phyloP scores from a whole-genome alignment of 176 grass and related monocot genomes.

The Luzula sylvatica region DNA sequence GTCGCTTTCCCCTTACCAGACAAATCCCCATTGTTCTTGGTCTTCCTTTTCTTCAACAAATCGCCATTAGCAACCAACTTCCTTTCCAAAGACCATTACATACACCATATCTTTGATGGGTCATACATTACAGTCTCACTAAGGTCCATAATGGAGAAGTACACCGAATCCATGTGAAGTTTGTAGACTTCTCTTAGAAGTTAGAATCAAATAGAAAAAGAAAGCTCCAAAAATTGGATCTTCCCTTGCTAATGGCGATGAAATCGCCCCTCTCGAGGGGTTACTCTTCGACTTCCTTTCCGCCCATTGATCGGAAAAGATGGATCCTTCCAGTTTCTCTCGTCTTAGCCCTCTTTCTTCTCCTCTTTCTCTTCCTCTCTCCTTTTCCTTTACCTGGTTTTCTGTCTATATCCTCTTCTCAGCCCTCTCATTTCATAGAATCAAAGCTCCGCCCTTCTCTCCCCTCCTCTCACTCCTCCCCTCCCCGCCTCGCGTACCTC shows the following conservation, averaged over 20 bases:
- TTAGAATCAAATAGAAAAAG: too few species aligned
- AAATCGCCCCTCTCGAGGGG: slow-evolving; percentile 11
- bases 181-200: too few species aligned
- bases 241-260: slow-evolving; percentile 7
- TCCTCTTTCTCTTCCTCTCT: slow-evolving; percentile 31
- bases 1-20: too few species aligned
- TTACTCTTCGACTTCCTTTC: slow-evolving; percentile 20
- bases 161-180: too few species aligned
- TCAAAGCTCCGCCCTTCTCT: slow-evolving; percentile 9
- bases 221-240: too few species aligned
- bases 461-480: background rate
- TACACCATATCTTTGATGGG: too few species aligned
- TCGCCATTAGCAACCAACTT: too few species aligned
- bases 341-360: slow-evolving; percentile 25
- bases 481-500: slow-evolving; percentile 55
- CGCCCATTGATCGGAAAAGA: background rate
- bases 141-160: too few species aligned
- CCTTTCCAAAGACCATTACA: too few species aligned
- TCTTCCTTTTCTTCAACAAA: too few species aligned
- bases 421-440: slow-evolving; percentile 32
- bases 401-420: background rate
- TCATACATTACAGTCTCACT: too few species aligned
- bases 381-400: background rate
- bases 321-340: slow-evolving; percentile 31
- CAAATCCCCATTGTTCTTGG: too few species aligned